Conservation (phyloP, 225 moss, liverwort and hornwort species). For the Pseudisothecium myosuroides region DNA sequence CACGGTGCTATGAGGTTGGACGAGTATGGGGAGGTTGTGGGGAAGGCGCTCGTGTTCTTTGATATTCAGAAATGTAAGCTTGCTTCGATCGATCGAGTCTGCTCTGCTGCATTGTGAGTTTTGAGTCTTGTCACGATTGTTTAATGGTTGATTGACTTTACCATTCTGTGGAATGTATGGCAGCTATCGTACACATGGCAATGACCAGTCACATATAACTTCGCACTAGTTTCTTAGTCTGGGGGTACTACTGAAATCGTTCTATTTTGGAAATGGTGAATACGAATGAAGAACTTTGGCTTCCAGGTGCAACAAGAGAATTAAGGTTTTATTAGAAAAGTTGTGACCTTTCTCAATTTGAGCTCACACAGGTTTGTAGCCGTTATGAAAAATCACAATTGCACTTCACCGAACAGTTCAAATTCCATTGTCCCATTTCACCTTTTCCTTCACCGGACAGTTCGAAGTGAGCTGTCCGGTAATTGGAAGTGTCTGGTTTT, state of each 20-base stretch:
- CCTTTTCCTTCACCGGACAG: no score
- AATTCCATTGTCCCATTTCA: no score
- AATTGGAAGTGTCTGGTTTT: not conserved
- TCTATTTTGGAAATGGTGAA: not conserved
- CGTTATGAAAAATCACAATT: not conserved
- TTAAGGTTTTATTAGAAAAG: not conserved
- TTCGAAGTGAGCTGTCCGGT: not conserved
- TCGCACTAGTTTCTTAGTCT: not conserved
- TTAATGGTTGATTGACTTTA: not conserved
- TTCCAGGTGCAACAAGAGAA: not conserved
- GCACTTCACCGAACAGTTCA: not conserved
- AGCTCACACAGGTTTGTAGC: not conserved
- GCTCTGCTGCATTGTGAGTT: not conserved
- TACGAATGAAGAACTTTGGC: not conserved
- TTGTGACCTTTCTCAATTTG: not conserved
- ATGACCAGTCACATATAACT: not conserved
- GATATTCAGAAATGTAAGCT: slow-evolving; percentile 49
- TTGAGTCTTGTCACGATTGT: not conserved
- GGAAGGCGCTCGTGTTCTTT: slow-evolving; percentile 36
- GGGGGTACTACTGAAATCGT: not conserved
- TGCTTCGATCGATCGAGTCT: not conserved
- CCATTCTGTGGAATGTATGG: not conserved
- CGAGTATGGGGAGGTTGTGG: slow-evolving; percentile 5
- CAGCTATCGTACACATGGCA: not conserved
- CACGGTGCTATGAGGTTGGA: not conserved